These are phyloP conservation scores for Leptographium galeiforme DNA, from an alignment of 2,329 filamentous ascomycete species.

Conservation along the genomic window DNA sequence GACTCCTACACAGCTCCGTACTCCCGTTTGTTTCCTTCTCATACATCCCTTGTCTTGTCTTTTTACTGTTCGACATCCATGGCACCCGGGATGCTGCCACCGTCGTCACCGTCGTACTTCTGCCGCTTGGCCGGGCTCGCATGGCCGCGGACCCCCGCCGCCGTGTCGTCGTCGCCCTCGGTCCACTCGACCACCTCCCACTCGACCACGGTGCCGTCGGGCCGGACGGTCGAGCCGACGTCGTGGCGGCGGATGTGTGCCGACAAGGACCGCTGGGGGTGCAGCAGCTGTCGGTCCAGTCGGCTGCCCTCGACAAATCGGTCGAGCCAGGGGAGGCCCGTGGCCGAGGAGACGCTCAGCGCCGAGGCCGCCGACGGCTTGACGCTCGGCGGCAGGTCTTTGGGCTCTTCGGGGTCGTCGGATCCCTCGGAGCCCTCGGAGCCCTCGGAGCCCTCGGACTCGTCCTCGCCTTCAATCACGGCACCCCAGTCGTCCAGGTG, in stretches of 20 bases:
- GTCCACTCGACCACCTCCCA: slow-evolving; percentile 77
- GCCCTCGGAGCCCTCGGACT: slow-evolving; percentile 16
- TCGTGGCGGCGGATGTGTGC: slow-evolving; percentile 9
- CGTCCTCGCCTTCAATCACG: slow-evolving; percentile 34
- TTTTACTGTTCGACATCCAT: slow-evolving; percentile 8
- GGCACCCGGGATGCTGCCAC: slow-evolving; percentile 7
- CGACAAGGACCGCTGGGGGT: slow-evolving; percentile 33
- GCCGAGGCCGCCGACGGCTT: slow-evolving; percentile 18
- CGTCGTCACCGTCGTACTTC: slow-evolving; percentile 33
- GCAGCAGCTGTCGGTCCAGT: slow-evolving; percentile 52
- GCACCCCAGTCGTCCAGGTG: slow-evolving; percentile 62
- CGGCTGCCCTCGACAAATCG: slow-evolving; percentile 63
- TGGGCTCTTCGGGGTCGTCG: slow-evolving; percentile 14
- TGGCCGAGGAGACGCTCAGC: slow-evolving; percentile 38
- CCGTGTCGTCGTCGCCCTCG: slow-evolving; percentile 23
- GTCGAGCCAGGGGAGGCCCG: slow-evolving; percentile 73
- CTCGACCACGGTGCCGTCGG: slow-evolving; percentile 57
- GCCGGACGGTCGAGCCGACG: slow-evolving; percentile 21
- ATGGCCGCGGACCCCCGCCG: slow-evolving; percentile 12
- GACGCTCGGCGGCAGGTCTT: not conserved
- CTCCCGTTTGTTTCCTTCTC: not conserved
- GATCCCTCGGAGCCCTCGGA: slow-evolving; percentile 15
- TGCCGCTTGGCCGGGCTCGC: slow-evolving; percentile 32
- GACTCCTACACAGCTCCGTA: not conserved
- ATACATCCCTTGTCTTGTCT: not conserved